Evolutionary conservation across 169 alveolate species (phyloP), one percentile per base, ranked within the genome.

Genomic region (Toxoplasma gondii): DNA sequence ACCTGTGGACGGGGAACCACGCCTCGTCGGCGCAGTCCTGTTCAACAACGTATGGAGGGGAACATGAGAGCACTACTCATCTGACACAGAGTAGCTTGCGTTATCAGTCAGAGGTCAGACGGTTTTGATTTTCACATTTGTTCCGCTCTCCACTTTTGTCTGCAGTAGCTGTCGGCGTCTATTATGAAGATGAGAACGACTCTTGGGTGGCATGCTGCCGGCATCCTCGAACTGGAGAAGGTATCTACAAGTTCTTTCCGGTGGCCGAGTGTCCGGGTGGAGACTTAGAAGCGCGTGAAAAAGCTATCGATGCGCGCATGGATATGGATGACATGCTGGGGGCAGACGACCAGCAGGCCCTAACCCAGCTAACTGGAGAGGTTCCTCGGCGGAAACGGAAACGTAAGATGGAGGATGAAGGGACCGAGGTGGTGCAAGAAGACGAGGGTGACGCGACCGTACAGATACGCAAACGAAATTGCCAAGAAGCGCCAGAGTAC

Each of bases 271-370:
- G 54, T n/a, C 93, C 93, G 17, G 93, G 93, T 16, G 93, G 93
- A 1, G 87, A 78, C 39, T 36, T 49, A 39, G 93, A 78, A 17
- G 93, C 93, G 31, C 87, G 93, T 38, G 54, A 38, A 54, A 78
- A 45, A 39, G 93, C 93, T 38, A 90, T 90, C 2, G 93, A 90
- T 31, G 93, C 93, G n/a, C 93, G 93, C 54, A 29, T 90, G 74
- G 93, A 90, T 24, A 90, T 90, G 93, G 93, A 90, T 36, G 93
- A 64, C 64, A 1, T 78, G 27, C 45, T 78, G 1, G 90, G 69
- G n/a, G 90, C 53, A 1, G 90, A 82, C 53, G 90, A 82, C 53
- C 69, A 82, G 90, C 67, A 82, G 69, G 7, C 64, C 19, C 67
- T 43, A 24, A 27, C 53, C 64, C 90, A 82, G 67, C 90, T 22